Conservation (phyloP, 176 grass and related monocot genomes). For the Musa troglodytarum region DNA sequence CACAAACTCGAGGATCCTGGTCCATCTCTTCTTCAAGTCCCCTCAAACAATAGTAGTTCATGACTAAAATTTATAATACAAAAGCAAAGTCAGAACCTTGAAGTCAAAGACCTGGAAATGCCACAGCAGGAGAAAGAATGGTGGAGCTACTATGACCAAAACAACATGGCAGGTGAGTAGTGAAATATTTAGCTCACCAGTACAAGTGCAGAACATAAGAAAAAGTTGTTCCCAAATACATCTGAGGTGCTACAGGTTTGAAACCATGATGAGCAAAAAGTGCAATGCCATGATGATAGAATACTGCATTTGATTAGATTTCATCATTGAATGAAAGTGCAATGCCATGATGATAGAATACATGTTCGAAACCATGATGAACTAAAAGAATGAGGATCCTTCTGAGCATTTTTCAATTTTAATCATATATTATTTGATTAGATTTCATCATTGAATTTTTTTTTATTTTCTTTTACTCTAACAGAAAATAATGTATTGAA, state of each 20-base stretch:
- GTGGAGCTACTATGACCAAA: not conserved
- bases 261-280: not conserved
- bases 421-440: no score
- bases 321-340: no score
- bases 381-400: no score
- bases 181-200: not conserved
- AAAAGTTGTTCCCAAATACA: no score
- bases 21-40: conserved; percentile 90
- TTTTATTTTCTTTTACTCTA: no score
- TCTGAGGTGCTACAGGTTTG: not conserved
- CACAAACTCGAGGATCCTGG: conserved; percentile 59
- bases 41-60: conserved; percentile 71
- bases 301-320: not conserved
- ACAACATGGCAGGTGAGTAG: not conserved
- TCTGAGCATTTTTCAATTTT: no score
- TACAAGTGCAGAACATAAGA: not conserved
- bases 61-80: conserved; percentile 28
- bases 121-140: no score
- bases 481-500: no score
- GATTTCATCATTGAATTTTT: no score
- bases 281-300: not conserved
- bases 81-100: not conserved
- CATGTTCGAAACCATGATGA: no score
- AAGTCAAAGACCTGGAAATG: not conserved
- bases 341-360: no score